Evolutionary conservation across 805 yeast genomes (phyloP), one percentile per base, ranked within the genome.

Genomic region (Komagataella pseudopastoris): DNA sequence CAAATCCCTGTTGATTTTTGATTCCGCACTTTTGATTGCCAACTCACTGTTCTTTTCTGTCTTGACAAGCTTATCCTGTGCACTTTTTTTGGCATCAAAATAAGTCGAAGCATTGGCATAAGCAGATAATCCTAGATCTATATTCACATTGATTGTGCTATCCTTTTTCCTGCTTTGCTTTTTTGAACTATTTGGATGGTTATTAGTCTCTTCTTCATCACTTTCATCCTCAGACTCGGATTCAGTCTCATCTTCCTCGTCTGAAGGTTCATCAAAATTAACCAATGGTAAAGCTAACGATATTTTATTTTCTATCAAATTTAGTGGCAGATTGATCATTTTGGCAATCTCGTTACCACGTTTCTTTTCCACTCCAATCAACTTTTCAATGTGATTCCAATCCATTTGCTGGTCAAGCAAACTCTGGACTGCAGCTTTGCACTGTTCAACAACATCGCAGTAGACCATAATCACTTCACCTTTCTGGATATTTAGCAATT

Each of bases 81-180:
- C 96, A 8, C 70, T 67, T 56, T 85, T 86, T 63, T 85, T 87
- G 5, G 81, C 77, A 49, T 83, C 86, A 63, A 88, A 91, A 60
- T 88, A 91, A 24, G 75, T 69, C 6, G 91, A 75, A 0, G 97
- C 90, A 66, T 91, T 91, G 1, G 97, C 96, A 71, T 78, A 89
- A 0, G 96, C 89, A 1, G 95, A 81, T 6, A 82, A 66, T 0
- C 72, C 62, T 1, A 91, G 70, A 57, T 88, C 90, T 50, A 91
- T 81, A 51, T 77, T 71, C 4, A 85, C 84, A 12, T 74, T 71
- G 3, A 83, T 63, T 16, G 59, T 59, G 22, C 56, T 64, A 44
- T 55, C 46, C 51, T 43, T 39, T 54, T 51, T 58, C 50, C 23
- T 51, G 16, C 54, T 49, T 8, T 44, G n/a, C 51, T 52, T 14